Evolutionary conservation across 2,329 filamentous ascomycete species (phyloP), one percentile per base, ranked within the genome.

Genomic region (Phaeosphaeriaceae sp.): DNA sequence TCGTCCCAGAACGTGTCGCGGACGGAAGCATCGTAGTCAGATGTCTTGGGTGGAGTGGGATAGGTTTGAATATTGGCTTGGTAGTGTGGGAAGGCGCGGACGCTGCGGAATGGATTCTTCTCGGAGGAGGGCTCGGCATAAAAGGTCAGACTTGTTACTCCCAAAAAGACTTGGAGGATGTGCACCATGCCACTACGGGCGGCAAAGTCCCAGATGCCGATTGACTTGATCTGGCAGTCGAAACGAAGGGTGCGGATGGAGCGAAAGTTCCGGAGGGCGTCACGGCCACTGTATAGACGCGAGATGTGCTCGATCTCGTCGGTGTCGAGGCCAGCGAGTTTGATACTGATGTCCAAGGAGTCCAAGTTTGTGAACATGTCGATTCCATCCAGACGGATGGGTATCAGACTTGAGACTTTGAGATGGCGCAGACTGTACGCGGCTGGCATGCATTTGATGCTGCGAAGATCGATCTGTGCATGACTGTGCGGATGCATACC

Each of bases 61-160:
- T 64, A 64, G 6, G 55, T 28, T 24, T 66, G 59, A 8, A 66
- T 66, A 10, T 66, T 63, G 28, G 58, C 52, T 24, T 66, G 64
- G 13, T 63, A 59, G 3, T 58, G 53, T 6, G 64, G 64, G 26
- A 66, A 66, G 1, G 57, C 57, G 7, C 59, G 54, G 1, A 64
- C 52, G 23, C 61, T 63, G 1, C 54, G 47, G 13, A 59, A 66
- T 0, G 64, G 64, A 26, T 67, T 65, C 30, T 67, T 67, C 2
- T 48, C 42, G 3, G 40, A 51, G 0, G 60, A 61, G 1, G 64
- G 15, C 6, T 67, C 64, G n/a, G 59, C 56, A 22, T 67, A 67
- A 46, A 55, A 60, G 4, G 52, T 50, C 1, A 67, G 56, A 11
- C 52, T 55, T 19, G 50, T 23, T 1, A 67, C 5, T 15, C 58